Conservation (phyloP, 768 basidiomycete species). For the Phanerochaete sordida region DNA sequence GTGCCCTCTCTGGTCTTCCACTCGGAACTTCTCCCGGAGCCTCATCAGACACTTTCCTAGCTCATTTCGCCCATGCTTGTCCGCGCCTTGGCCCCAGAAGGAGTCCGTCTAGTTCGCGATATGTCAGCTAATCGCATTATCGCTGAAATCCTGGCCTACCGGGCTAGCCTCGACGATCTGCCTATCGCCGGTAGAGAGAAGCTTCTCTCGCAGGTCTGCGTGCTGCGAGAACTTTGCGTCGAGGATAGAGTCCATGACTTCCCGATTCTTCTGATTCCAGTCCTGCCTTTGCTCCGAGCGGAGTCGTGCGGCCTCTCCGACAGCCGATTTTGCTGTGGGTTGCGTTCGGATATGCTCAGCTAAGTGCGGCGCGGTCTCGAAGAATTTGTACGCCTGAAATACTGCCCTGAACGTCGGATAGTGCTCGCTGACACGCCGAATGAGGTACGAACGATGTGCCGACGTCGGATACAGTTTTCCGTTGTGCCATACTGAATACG, state of each 20-base stretch:
- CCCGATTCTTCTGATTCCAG: constrained; percentile 50
- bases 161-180: constrained; percentile 8
- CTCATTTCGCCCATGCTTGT: constrained; percentile 66
- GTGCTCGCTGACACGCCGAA: no score
- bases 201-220: background rate
- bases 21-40: constrained; percentile 52
- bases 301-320: constrained; percentile 10
- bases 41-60: constrained; percentile 68
- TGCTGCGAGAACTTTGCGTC: constrained; percentile 10
- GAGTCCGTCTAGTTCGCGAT: constrained; percentile 37
- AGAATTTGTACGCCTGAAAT: constrained; percentile 15
- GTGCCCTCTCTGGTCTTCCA: background rate
- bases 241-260: constrained; percentile 9
- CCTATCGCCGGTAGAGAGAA: constrained; percentile 4
- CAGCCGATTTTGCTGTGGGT: constrained; percentile 5
- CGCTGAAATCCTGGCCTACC: background rate
- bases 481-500: background rate
- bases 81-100: constrained; percentile 72
- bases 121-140: background rate
- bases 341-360: constrained; percentile 11
- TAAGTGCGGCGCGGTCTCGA: background rate
- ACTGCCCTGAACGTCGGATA: background rate
- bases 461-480: background rate
- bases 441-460: no score
- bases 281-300: constrained; percentile 8